Conservation (phyloP, 2,329 filamentous ascomycete genomes). For the Rutstroemia sp. region DNA sequence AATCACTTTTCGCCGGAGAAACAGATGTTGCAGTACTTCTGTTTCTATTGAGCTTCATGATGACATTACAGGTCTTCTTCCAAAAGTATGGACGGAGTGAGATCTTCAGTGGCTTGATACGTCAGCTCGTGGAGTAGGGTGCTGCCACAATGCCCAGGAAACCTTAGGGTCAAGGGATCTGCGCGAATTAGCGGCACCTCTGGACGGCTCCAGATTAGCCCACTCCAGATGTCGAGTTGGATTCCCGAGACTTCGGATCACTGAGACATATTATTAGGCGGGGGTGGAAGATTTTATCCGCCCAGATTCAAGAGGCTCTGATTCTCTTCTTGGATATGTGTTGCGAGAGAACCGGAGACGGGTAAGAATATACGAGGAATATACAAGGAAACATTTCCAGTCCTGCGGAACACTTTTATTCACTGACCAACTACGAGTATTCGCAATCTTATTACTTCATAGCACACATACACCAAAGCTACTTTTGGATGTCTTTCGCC, state of each 20-base stretch:
- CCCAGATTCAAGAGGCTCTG: too few relatives aligned
- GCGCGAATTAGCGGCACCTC: neutral
- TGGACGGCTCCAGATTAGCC: too few relatives aligned
- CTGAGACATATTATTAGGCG: too few relatives aligned
- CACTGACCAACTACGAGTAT: neutral
- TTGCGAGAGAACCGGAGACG: too few relatives aligned
- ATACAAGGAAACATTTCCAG: too few relatives aligned
- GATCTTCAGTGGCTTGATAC: neutral
- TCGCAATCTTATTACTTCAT: conserved; percentile 1
- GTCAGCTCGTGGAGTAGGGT: neutral
- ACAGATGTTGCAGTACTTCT: neutral
- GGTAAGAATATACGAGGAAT: too few relatives aligned
- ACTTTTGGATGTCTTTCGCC: neutral
- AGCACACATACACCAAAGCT: neutral
- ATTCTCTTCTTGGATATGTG: too few relatives aligned
- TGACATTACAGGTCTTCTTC: neutral
- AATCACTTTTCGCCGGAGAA: neutral
- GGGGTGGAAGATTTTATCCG: too few relatives aligned
- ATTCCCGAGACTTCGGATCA: too few relatives aligned
- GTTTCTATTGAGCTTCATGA: neutral
- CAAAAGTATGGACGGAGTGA: neutral
- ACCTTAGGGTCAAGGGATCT: neutral
- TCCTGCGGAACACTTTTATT: too few relatives aligned
- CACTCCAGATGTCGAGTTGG: too few relatives aligned
- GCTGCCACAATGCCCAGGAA: neutral